Evolutionary conservation across 1,284 basidiomycete genomes (phyloP), one percentile per base, ranked within the genome.

Genomic region (Moesziomyces globuligerus): DNA sequence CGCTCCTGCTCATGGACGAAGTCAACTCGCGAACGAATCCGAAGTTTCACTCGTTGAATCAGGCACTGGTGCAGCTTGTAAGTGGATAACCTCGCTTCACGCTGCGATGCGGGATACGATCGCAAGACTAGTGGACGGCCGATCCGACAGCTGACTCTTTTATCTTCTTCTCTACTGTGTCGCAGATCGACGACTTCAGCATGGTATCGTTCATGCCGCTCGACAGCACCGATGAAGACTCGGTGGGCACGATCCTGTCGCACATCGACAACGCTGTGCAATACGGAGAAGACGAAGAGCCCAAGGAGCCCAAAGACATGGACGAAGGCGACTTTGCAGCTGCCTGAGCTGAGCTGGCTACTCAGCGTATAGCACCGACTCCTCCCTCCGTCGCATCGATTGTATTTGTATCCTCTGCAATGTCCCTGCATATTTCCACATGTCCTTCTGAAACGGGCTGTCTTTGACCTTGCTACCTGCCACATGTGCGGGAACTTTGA

Each of bases 211-310:
- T 99, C 86, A 85, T 98, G 37, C 94, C 96, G 1, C 87, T 98
- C 41, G 93, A 99, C 83, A 88, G 97, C 47, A 90, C 92, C 3
- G 88, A 89, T 66, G 89, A 94, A 48, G 93, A 97, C 76, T 94
- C 92, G 9, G 86, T 99, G 46, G 92, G 93, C 79, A 90, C 88
- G 1, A 89, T 98, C 13, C 86, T 98, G 47, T 94, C 92, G 80
- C 94, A 98, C 82, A 91, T 99, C 58, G 96, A 99, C 85, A 94
- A 94, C 78, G 90, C 93, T 64, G 92, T 98, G 88, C 94, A 97
- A 83, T 97, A 80, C 34, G 79, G 80, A 40, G 81, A 82, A 44
- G 81, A 82, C 49, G 81, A 82, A 46, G 80, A 82, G 57, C 79
- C 80, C 0, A 76, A 77, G 44, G 81, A 82, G 61, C 81, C 81